Conservation (phyloP, 2,329 filamentous ascomycete genomes). For the Aspergillus neotritici region DNA sequence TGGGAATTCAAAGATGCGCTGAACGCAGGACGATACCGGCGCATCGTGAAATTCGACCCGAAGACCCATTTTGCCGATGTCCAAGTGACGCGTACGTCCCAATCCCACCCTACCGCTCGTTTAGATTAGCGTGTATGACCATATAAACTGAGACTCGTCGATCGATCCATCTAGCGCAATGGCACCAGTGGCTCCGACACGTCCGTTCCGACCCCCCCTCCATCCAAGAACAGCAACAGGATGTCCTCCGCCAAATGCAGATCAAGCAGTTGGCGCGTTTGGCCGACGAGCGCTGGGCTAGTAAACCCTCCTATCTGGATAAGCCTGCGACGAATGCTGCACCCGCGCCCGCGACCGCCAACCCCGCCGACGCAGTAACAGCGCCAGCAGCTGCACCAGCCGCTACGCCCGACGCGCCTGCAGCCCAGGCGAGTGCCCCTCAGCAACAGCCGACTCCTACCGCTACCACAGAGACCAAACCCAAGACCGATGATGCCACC, state of each 20-base stretch:
- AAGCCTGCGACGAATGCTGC: slow-evolving; percentile 39
- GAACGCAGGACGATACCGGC: slow-evolving; percentile 49
- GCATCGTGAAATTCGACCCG: slow-evolving; percentile 53
- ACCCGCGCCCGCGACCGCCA: too few species aligned
- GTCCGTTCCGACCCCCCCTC: slow-evolving; percentile 53
- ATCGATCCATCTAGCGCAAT: slow-evolving; percentile 49
- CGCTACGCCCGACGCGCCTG: slow-evolving; percentile 23
- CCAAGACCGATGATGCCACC: neutral
- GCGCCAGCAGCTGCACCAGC: too few species aligned
- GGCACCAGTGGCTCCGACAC: slow-evolving; percentile 64
- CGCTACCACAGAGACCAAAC: neutral
- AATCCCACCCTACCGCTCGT: neutral
- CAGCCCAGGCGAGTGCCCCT: slow-evolving; percentile 25
- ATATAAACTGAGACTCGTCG: slow-evolving; percentile 12
- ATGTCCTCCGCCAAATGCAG: slow-evolving; percentile 51
- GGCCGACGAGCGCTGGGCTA: slow-evolving; percentile 58
- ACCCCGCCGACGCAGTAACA: too few species aligned
- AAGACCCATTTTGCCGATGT: slow-evolving; percentile 55
- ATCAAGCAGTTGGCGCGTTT: slow-evolving; percentile 55
- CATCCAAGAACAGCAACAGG: slow-evolving; percentile 54
- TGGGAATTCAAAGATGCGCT: slow-evolving; percentile 60
- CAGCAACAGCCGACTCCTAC: too few species aligned
- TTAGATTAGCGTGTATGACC: neutral
- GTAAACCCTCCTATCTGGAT: slow-evolving; percentile 55
- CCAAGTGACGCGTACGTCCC: slow-evolving; percentile 50